Conservation (phyloP, 805 yeast genomes). For the Debaryomyces castellii region DNA sequence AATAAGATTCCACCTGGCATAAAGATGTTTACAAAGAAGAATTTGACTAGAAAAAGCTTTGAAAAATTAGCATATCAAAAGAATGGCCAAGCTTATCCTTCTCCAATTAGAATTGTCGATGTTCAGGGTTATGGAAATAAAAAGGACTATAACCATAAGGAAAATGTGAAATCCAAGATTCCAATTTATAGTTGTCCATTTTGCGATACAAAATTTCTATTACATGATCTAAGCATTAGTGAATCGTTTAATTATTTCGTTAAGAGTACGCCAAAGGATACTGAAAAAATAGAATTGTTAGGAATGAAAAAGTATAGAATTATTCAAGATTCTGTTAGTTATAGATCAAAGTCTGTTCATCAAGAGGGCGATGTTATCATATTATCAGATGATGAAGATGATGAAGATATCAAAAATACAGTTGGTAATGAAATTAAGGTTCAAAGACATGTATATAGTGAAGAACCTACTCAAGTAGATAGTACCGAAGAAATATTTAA, state of each 20-base stretch:
- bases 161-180: constrained; percentile 3
- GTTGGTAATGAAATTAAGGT: neutral
- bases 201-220: constrained; percentile 34
- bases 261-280: constrained; percentile 34
- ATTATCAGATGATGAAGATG: constrained; percentile 28
- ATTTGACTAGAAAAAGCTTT: constrained; percentile 24
- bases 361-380: constrained; percentile 23
- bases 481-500: constrained; percentile 19
- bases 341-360: constrained; percentile 3
- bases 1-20: constrained; percentile 33
- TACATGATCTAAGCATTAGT: constrained; percentile 34
- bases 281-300: constrained; percentile 33
- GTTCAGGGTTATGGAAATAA: neutral
- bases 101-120: constrained; percentile 3
- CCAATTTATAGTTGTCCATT: constrained; percentile 41
- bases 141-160: neutral
- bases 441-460: neutral
- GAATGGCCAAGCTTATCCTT: constrained; percentile 1
- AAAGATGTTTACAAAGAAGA: constrained; percentile 19
- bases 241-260: constrained; percentile 43
- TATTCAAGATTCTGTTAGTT: constrained; percentile 23
- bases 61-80: constrained; percentile 5
- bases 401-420: neutral
- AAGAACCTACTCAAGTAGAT: constrained; percentile 4
- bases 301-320: constrained; percentile 34